These are phyloP conservation scores for Spongospora subterranea DNA, from an alignment of 208 protist species.

Conservation along the genomic window DNA sequence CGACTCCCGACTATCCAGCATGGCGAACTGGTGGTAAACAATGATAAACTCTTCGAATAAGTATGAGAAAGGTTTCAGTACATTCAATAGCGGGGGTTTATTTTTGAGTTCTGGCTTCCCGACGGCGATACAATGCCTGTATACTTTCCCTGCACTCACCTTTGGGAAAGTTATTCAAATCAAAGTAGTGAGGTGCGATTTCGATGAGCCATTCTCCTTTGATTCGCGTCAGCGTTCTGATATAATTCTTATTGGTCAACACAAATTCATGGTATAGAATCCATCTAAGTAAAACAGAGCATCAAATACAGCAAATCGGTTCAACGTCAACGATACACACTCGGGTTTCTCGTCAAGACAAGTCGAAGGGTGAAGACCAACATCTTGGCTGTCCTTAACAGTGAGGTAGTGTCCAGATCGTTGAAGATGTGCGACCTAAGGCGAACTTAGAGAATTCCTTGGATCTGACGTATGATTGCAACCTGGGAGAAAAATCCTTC, in stretches of 20 bases:
- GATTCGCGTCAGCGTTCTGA: conserved; percentile 92
- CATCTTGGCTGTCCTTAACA: conserved; percentile 93
- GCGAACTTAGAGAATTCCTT: no score
- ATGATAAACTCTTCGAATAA: not conserved
- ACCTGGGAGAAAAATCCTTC: conserved; percentile 94
- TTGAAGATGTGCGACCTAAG: conserved; percentile 88
- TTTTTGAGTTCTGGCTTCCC: not conserved
- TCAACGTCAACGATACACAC: conserved; percentile 1
- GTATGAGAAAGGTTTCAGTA: not conserved
- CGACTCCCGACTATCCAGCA: not conserved
- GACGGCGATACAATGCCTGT: conserved; percentile 64
- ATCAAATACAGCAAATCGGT: not conserved
- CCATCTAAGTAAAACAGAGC: conserved; percentile 73
- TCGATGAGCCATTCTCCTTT: conserved; percentile 86
- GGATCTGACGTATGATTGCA: no score
- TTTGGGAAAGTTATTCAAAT: conserved; percentile 80
- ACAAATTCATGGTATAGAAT: conserved; percentile 97
- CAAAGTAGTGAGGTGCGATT: conserved; percentile 81
- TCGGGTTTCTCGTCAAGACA: conserved; percentile 90
- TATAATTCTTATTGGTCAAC: conserved; percentile 89
- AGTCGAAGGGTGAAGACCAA: conserved; percentile 83
- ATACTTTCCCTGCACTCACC: conserved; percentile 76
- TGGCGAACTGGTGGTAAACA: not conserved
- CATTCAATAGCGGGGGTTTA: not conserved
- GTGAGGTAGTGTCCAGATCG: conserved; percentile 92